Conservation (phyloP, 1,284 basidiomycete genomes). For the Pseudozyma sp. region DNA sequence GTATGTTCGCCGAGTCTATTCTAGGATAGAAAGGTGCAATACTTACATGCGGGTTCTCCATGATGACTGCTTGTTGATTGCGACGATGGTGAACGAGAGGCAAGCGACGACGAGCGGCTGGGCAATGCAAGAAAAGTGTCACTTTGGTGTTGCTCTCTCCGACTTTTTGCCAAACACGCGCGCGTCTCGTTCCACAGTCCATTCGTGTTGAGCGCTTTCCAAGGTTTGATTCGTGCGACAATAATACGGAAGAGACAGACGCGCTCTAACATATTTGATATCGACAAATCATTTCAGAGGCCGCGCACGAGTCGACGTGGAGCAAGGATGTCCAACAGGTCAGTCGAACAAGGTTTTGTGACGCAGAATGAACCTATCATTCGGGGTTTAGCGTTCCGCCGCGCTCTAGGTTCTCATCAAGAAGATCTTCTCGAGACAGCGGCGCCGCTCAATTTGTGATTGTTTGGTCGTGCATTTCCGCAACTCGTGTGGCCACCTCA, state of each 20-base stretch:
- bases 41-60: conserved; percentile 48
- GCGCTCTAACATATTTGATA: conserved; percentile 12
- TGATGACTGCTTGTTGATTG: conserved; percentile 4
- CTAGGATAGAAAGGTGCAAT: not conserved
- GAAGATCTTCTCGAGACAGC: conserved; percentile 26
- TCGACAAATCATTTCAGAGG: not conserved
- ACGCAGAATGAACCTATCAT: not conserved
- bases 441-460: too few species aligned
- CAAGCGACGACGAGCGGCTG: not conserved
- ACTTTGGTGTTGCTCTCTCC: conserved; percentile 33
- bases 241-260: conserved; percentile 7
- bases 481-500: not conserved
- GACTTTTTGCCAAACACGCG: conserved; percentile 16
- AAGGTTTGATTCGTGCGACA: conserved; percentile 28
- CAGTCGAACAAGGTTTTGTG: not conserved
- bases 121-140: conserved; percentile 9
- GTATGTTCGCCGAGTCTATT: too few species aligned
- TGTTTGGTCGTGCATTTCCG: too few species aligned
- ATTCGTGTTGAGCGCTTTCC: conserved; percentile 13
- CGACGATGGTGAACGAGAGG: conserved; percentile 9
- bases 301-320: conserved; percentile 43
- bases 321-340: conserved; percentile 9
- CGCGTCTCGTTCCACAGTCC: conserved; percentile 11
- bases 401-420: not conserved
- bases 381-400: not conserved